Base-by-base conservation (phyloP, 371 early-diverging fungal genomes). In the Cokeromyces recurvatus region DNA sequence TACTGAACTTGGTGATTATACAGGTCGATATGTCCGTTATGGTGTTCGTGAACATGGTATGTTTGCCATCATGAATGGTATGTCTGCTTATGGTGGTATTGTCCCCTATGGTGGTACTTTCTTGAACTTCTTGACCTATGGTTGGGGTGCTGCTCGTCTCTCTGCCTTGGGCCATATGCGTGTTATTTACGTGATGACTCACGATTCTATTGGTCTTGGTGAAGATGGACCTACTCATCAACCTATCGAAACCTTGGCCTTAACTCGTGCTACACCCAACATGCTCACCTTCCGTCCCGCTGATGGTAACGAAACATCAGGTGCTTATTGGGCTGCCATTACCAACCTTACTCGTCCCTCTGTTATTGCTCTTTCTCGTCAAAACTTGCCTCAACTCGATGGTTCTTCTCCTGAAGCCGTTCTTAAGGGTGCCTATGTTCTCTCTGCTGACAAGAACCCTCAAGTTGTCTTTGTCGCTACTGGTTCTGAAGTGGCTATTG, bases 201-300 rank as follows among this genome's bases (percentile, higher is more conserved):
- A 99, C 81, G 99, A 99, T 79, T 98, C 98, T n/a, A 97, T 99
- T 54, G 98, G 97, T 54, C 81, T 97, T 37, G 91, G 91, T 60
- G 99, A 99, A 72, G 99, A 99, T 71, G 99, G 99, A 10, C 99
- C 99, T 25, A 99, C 99, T 17, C 99, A 99, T 77, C 99, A 99
- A 76, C 99, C 99, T 12, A 91, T 99, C 41, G 99, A 99, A 71
- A 94, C 94, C 10, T 63, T 99, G 55, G 83, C 97, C 34, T 68
- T 85, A 52, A 73, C 95, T 23, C 89, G 99, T 46, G 97, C 97
- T 11, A 87, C 93, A n/a, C 99, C 99, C 39, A 92, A 94, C 76
- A 72, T 91, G 62, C 66, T 87, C 35, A 81, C 82, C 47, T 68
- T 96, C 59, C 87, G 99, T 52, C 99, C 99, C 34, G 95, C 95